Evolutionary conservation across 1,284 basidiomycete species (phyloP).

Genomic region (Volvariella surrecta): DNA sequence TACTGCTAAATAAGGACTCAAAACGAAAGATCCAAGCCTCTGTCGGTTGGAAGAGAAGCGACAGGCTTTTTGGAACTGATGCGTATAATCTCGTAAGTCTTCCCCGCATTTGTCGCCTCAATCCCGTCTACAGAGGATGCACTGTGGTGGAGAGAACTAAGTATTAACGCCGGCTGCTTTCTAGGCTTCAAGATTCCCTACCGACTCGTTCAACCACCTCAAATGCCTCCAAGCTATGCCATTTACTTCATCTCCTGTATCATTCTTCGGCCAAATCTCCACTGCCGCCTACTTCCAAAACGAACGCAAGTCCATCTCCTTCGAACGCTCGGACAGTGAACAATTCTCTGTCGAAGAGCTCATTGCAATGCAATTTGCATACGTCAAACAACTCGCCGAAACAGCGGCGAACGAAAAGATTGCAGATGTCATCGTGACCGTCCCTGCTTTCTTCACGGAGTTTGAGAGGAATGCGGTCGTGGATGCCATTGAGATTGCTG

Average conservation of each 20-base stretch:
- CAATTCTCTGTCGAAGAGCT: slow-evolving; percentile 87
- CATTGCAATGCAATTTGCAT: slow-evolving; percentile 89
- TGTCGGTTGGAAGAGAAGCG: slow-evolving; percentile 83
- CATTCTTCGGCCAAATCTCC: slow-evolving; percentile 62
- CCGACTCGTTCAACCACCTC: slow-evolving; percentile 79
- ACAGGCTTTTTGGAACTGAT: slow-evolving; percentile 84
- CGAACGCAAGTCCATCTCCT: slow-evolving; percentile 48
- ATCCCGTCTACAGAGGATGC: background rate
- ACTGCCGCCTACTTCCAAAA: slow-evolving; percentile 52
- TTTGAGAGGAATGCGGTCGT: slow-evolving; percentile 83
- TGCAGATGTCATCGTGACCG: slow-evolving; percentile 76
- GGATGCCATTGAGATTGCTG: slow-evolving; percentile 88
- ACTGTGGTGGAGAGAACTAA: background rate
- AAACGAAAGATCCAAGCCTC: slow-evolving; percentile 92
- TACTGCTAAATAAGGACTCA: slow-evolving; percentile 92
- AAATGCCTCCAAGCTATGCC: slow-evolving; percentile 84
- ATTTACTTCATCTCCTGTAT: slow-evolving; percentile 50
- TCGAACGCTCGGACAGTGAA: slow-evolving; percentile 51
- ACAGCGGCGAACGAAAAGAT: slow-evolving; percentile 69
- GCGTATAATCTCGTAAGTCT: slow-evolving; percentile 76
- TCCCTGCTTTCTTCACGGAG: slow-evolving; percentile 83
- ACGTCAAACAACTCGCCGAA: slow-evolving; percentile 87
- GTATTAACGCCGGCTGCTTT: slow-evolving; percentile 8
- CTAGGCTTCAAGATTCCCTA: slow-evolving; percentile 86
- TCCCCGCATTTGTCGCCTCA: slow-evolving; percentile 1